Evolutionary conservation across 2,329 filamentous ascomycete species (phyloP), one percentile per base, ranked within the genome.

Genomic region (Pyricularia sp.): DNA sequence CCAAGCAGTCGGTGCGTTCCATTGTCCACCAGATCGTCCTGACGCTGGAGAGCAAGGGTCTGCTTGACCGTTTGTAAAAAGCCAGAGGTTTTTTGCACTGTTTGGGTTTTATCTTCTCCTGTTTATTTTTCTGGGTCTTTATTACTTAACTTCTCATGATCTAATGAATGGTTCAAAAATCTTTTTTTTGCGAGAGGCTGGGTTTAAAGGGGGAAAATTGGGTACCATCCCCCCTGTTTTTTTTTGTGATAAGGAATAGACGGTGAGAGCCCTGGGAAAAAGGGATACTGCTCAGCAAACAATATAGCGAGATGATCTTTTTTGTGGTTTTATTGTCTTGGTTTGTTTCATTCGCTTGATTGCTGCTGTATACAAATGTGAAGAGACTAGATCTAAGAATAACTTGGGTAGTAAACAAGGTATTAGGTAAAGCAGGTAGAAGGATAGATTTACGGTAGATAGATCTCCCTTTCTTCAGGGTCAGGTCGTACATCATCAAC

Each of bases 21-120:
- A 94, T 94, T 71, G 95, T 99, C 68, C 95, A 99, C 84, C 92
- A 98, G 86, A 98, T 99, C 76, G 87, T 99, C 72, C 85, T 99
- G 76, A 81, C 97, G 82, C 84, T 99, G 70, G 95, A 99, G 87
- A 91, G 90, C 78, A 85, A 91, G 76, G 95, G 95, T 66, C 87
- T 97, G 76, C 83, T 99, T 76, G 94, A 97, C 83, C 87, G 84
- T 70, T 76, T 87, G 70, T 88, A 81, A 78, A 17, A 42, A 33
- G n/a, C 5, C n/a, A 25, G 20, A 36, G 33, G 20, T 11, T 26
- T n/a, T 28, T 67, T 23, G n/a, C 25, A 14, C 31, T 36, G n/a
- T 6, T 36, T 65, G 2, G 28, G 11, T 14, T 64, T 42, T 42
- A 1, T 64, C 17, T 26, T 33, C 31, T 33, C 31, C 2, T 33